Evolutionary conservation across 2,329 filamentous ascomycete genomes (phyloP), one percentile per base, ranked within the genome.

Genomic region (Exophiala lecanii-corni): DNA sequence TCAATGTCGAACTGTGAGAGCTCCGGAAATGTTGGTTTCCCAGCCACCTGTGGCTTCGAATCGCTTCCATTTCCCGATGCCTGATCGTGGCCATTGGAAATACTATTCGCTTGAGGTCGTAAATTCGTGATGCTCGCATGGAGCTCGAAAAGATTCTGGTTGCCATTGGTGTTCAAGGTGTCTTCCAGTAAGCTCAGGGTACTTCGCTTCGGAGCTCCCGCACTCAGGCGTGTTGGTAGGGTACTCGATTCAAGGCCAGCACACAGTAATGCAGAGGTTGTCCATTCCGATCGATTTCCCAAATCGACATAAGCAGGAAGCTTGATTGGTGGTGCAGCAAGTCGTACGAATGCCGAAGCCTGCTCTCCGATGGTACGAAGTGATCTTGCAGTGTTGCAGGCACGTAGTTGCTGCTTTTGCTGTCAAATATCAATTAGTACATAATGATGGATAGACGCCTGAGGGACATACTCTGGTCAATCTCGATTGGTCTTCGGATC

Each of bases 161-260:
- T 84, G n/a, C 86, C 87, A 44, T 84, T 81, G 20, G 79, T 74
- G 54, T 88, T 89, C 40, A 94, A 67, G 9, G 77, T 71, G 41
- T 79, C 77, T 21, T 82, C 76, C 34, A 91, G 65, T 38, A 80
- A 74, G 28, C 76, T 73, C 34, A 92, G 66, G 1, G 74, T 79
- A 17, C 72, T 48, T 66, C 67, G 54, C 61, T 70, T 50, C 55
- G 51, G 49, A 17, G 62, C 62, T 3, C 62, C 62, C 9, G 72
- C 63, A 20, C 73, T 74, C 20, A 95, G 66, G 2, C 91, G 77
- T 1, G 86, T 82, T 5, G 86, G 85, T 10, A 97, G 66, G 1
- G 84, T 86, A 23, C 84, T 78, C 17, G 80, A 87, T 62, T 97
- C 92, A 9, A 95, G 61, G 1, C 84, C 86, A 1, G 85, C 74